These are phyloP conservation scores for Malassezia japonica DNA, from an alignment of 1,284 basidiomycete species.

Conservation along the genomic window DNA sequence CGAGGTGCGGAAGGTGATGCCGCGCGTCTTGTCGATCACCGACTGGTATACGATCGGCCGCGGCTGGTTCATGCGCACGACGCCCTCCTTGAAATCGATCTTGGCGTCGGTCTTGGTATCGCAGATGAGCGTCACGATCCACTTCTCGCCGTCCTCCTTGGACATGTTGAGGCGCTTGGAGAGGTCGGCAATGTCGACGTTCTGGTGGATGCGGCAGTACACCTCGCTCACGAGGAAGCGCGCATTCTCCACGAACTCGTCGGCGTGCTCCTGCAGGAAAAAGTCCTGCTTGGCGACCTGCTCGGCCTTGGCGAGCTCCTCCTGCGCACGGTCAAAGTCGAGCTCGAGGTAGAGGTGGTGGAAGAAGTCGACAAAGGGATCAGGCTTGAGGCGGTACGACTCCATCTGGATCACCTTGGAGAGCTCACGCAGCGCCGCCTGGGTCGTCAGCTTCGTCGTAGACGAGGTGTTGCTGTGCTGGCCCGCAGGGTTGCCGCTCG, in stretches of 20 bases:
- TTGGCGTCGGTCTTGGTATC: slow-evolving; percentile 96
- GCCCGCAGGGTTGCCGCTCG: slow-evolving; percentile 18
- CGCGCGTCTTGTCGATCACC: slow-evolving; percentile 90
- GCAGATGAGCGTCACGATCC: slow-evolving; percentile 96
- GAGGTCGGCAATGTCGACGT: slow-evolving; percentile 90
- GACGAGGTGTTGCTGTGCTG: slow-evolving; percentile 24
- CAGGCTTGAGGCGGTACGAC: slow-evolving; percentile 62
- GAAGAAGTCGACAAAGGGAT: slow-evolving; percentile 86
- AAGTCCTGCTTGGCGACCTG: slow-evolving; percentile 81
- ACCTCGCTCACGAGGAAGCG: slow-evolving; percentile 90
- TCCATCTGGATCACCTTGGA: slow-evolving; percentile 42
- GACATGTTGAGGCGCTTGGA: slow-evolving; percentile 85
- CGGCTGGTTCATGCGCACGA: slow-evolving; percentile 87
- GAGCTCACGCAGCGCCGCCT: slow-evolving; percentile 43
- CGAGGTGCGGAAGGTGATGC: slow-evolving; percentile 79
- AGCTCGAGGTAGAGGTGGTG: slow-evolving; percentile 88
- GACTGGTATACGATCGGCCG: slow-evolving; percentile 83
- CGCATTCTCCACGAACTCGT: slow-evolving; percentile 91
- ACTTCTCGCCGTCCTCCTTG: slow-evolving; percentile 90
- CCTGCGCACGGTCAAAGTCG: slow-evolving; percentile 78
- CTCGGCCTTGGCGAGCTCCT: slow-evolving; percentile 68
- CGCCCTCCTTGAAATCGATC: slow-evolving; percentile 91
- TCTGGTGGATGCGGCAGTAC: slow-evolving; percentile 92
- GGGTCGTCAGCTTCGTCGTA: slow-evolving; percentile 35
- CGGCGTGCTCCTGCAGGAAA: slow-evolving; percentile 78